A percentile compares a stretch with the other conserved stretches of the same genome.
These are phyloP conservation scores for Lagenidium sp. DNA, from an alignment of 352 stramenopile species.

Conservation along the genomic window DNA sequence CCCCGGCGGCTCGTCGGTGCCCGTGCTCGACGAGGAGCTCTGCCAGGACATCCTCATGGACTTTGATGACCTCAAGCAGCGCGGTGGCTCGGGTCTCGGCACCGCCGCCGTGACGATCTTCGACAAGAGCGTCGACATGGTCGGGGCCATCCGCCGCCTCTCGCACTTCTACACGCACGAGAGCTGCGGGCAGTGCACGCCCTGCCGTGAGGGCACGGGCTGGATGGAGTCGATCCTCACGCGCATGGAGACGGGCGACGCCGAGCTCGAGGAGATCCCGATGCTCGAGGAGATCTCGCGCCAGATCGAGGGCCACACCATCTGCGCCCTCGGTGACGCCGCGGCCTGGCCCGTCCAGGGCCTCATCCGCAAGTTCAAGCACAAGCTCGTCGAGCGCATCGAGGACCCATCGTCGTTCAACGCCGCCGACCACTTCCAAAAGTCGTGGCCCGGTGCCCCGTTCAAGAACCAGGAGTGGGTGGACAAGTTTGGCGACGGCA, in stretches of 20 bases:
- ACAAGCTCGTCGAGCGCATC: constrained; percentile 98
- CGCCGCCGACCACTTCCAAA: constrained; percentile 91
- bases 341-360: constrained; percentile 99
- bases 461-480: constrained; percentile 96
- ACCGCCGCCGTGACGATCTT: constrained; percentile 99
- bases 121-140: constrained; percentile 99
- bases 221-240: constrained; percentile 98
- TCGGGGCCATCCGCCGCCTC: constrained; percentile 96
- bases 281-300: constrained; percentile 99
- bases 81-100: constrained; percentile 92
- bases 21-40: constrained; percentile 91
- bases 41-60: constrained; percentile 99
- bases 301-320: constrained; percentile 99
- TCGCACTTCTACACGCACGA: constrained; percentile 99
- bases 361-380: constrained; percentile 97
- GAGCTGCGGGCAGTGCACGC: constrained; percentile 99
- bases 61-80: constrained; percentile 98
- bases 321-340: constrained; percentile 98
- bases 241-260: constrained; percentile 97
- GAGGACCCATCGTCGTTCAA: constrained; percentile 94
- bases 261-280: constrained; percentile 97
- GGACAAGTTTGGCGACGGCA: constrained; percentile 88
- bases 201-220: constrained; percentile 96
- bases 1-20: constrained; percentile 94
- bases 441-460: constrained; percentile 91